These are phyloP conservation scores for Medicago truncatula DNA, from an alignment of 306 rosid species.

Conservation along the genomic window MtrunA17r5.0-ANR NC_053043.1:46422501-46423000, in stretches of 20 bases:
- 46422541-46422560: slow-evolving; percentile 88
- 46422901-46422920: slow-evolving; percentile 89
- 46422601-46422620: slow-evolving; percentile 97
- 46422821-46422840: slow-evolving; percentile 58
- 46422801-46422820: slow-evolving; percentile 48
- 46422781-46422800: slow-evolving; percentile 94
- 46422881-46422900: slow-evolving; percentile 81
- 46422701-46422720: background rate
- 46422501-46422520: slow-evolving; percentile 78
- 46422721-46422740: slow-evolving; percentile 58
- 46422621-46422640: slow-evolving; percentile 80
- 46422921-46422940: slow-evolving; percentile 84
- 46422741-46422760: slow-evolving; percentile 58
- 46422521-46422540: slow-evolving; percentile 80
- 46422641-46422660: slow-evolving; percentile 70
- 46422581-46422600: slow-evolving; percentile 85
- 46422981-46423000: slow-evolving; percentile 62
- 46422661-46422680: slow-evolving; percentile 53
- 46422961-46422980: slow-evolving; percentile 94
- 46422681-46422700: slow-evolving; percentile 8
- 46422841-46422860: slow-evolving; percentile 81
- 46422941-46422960: slow-evolving; percentile 93
- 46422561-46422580: slow-evolving; percentile 92
- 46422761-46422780: slow-evolving; percentile 80
- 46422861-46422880: slow-evolving; percentile 96